phyloP scores from a whole-genome alignment of 2,329 filamentous ascomycete species.

The Aspergillus tanneri region DNA sequence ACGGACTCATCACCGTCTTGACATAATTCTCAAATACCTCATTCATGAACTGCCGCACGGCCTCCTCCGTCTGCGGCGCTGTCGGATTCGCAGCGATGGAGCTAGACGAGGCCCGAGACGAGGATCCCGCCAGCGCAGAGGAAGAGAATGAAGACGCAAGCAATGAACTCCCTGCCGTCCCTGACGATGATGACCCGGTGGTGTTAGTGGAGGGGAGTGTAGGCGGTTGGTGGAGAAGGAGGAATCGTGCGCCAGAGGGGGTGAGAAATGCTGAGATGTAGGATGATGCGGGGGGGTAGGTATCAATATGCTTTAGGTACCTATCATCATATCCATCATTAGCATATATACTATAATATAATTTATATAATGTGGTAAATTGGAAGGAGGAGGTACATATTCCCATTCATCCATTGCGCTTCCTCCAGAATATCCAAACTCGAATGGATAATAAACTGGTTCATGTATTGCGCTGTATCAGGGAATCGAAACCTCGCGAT shows the following conservation, averaged over 20 bases:
- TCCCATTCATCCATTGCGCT: constrained; percentile 84
- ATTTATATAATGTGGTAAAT: too few species aligned
- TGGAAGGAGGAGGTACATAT: constrained; percentile 61
- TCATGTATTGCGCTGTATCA: constrained; percentile 86
- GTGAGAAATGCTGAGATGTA: constrained; percentile 95
- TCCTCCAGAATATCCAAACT: constrained; percentile 94
- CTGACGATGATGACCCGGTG: constrained; percentile 8
- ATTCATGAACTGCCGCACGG: constrained; percentile 87
- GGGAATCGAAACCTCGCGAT: constrained; percentile 84
- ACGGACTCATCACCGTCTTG: constrained; percentile 96
- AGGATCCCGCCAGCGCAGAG: constrained; percentile 19
- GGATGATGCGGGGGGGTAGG: constrained; percentile 79
- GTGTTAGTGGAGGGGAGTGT: constrained; percentile 44
- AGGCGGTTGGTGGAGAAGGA: constrained; percentile 83
- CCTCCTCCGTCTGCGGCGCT: constrained; percentile 88
- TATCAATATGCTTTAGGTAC: constrained; percentile 96
- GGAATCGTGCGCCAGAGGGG: constrained; percentile 86
- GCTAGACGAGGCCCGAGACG: constrained; percentile 56
- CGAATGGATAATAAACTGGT: constrained; percentile 95
- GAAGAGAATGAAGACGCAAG: constrained; percentile 27
- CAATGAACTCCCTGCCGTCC: constrained; percentile 27
- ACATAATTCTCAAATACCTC: constrained; percentile 97
- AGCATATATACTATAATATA: too few species aligned
- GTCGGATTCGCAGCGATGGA: constrained; percentile 80
- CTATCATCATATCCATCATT: too few species aligned